These are phyloP conservation scores for Neofusicoccum laricinum DNA, from an alignment of 2,329 filamentous ascomycete genomes.

Conservation along the genomic window DNA sequence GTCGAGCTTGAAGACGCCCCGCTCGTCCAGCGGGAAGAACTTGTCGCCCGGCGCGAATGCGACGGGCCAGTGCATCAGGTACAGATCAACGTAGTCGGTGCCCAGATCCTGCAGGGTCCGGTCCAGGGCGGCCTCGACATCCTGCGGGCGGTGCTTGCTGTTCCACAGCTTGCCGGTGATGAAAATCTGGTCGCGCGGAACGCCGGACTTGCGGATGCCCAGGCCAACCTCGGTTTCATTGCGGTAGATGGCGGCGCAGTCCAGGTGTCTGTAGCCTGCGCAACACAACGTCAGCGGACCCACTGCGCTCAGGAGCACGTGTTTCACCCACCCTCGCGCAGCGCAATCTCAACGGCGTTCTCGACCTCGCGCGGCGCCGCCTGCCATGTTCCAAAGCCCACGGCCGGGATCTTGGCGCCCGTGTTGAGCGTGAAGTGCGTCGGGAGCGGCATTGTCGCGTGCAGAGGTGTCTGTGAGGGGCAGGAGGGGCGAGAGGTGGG, in stretches of 20 bases:
- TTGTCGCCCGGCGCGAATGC: constrained; percentile 51
- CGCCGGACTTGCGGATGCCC: constrained; percentile 61
- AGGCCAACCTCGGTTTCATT: constrained; percentile 66
- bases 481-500: not conserved
- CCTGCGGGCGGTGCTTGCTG: constrained; percentile 43
- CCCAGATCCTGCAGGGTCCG: constrained; percentile 28
- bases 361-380: constrained; percentile 28
- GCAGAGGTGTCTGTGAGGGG: not conserved
- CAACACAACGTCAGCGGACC: constrained; percentile 12
- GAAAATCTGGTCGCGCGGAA: constrained; percentile 64
- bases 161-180: constrained; percentile 68
- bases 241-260: constrained; percentile 29
- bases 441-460: not conserved
- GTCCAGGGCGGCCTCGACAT: constrained; percentile 42
- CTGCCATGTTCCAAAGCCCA: constrained; percentile 36
- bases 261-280: constrained; percentile 34
- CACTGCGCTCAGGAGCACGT: not conserved
- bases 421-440: constrained; percentile 15
- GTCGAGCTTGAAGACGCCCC: constrained; percentile 6
- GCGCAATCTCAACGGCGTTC: constrained; percentile 3
- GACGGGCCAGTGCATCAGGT: constrained; percentile 56
- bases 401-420: constrained; percentile 13
- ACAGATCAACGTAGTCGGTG: constrained; percentile 31
- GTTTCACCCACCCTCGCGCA: constrained; percentile 3
- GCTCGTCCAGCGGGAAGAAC: constrained; percentile 33